Percentiles rank a stretch among this genome's conserved stretches.
Evolutionary conservation across 768 basidiomycete species (phyloP).

Genomic region (Russula virescens): DNA sequence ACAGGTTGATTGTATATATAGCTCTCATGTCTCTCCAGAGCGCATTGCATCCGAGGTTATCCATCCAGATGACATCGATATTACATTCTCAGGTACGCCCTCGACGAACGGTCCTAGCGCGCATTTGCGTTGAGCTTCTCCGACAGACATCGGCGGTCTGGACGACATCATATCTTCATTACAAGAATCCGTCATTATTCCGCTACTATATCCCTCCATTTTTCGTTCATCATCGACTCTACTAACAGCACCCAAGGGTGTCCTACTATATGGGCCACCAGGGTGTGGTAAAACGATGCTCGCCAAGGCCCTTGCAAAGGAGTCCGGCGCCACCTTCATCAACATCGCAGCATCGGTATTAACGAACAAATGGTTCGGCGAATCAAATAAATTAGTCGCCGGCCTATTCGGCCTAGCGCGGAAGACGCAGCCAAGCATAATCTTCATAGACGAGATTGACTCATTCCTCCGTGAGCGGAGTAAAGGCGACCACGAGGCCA

Average conservation of each 20-base stretch:
- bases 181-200: constrained; percentile 93
- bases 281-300: constrained; percentile 99
- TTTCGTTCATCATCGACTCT: constrained; percentile 79
- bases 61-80: constrained; percentile 81
- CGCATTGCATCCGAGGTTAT: constrained; percentile 91
- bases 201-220: constrained; percentile 83
- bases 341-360: constrained; percentile 72
- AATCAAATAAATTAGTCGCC: constrained; percentile 92
- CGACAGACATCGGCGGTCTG: constrained; percentile 82
- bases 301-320: constrained; percentile 96
- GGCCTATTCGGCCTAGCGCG: constrained; percentile 90
- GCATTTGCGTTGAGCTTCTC: constrained; percentile 5
- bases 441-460: constrained; percentile 99
- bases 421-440: constrained; percentile 92
- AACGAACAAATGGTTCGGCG: constrained; percentile 82
- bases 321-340: constrained; percentile 96
- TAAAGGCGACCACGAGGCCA: constrained; percentile 91
- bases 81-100: constrained; percentile 62
- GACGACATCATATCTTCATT: constrained; percentile 86
- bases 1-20: not conserved
- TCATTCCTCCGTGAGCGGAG: constrained; percentile 87
- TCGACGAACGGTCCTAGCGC: not conserved
- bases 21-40: constrained; percentile 37
- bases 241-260: constrained; percentile 90
- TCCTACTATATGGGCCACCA: constrained; percentile 91